Evolutionary conservation across 306 rosid genomes (phyloP).

Genomic region (Glycine soja): DNA sequence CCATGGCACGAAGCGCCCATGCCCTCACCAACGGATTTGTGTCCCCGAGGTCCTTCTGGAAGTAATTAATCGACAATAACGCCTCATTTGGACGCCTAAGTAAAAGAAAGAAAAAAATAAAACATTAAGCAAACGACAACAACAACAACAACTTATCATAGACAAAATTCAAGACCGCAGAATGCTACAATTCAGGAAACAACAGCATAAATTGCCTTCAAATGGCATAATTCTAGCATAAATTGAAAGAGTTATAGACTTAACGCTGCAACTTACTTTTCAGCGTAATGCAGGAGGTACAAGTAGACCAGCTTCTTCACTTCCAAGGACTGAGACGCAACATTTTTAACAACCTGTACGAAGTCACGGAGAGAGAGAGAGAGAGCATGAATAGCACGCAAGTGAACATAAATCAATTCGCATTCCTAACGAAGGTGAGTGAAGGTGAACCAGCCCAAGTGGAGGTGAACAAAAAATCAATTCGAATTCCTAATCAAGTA

Average conservation of each 20-base stretch:
- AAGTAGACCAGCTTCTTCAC: slow-evolving; percentile 96
- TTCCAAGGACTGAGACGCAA: slow-evolving; percentile 87
- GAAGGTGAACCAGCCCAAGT: too few species aligned
- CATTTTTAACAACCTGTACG: slow-evolving; percentile 91
- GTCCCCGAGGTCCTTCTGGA: slow-evolving; percentile 94
- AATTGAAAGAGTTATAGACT: neutral
- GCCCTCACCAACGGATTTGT: slow-evolving; percentile 90
- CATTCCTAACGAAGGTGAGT: too few species aligned
- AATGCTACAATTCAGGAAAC: slow-evolving; percentile 15
- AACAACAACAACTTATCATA: neutral
- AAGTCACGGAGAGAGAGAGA: too few species aligned
- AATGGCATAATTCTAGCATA: neutral
- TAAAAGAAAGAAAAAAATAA: neutral
- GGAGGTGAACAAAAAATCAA: too few species aligned
- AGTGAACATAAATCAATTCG: too few species aligned
- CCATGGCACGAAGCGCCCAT: slow-evolving; percentile 97
- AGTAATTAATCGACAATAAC: slow-evolving; percentile 88
- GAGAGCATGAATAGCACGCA: too few species aligned
- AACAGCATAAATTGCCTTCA: slow-evolving; percentile 23
- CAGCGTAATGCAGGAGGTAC: slow-evolving; percentile 96
- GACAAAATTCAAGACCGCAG: slow-evolving; percentile 10
- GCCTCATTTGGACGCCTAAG: slow-evolving; percentile 97
- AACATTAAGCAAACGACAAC: slow-evolving; percentile 38
- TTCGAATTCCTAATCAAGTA: neutral
- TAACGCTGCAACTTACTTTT: slow-evolving; percentile 66